Percentiles rank a stretch among this genome's conserved stretches.
Conservation (phyloP, 371 early-diverging fungal genomes). For the Actinomortierella ambigua region DNA sequence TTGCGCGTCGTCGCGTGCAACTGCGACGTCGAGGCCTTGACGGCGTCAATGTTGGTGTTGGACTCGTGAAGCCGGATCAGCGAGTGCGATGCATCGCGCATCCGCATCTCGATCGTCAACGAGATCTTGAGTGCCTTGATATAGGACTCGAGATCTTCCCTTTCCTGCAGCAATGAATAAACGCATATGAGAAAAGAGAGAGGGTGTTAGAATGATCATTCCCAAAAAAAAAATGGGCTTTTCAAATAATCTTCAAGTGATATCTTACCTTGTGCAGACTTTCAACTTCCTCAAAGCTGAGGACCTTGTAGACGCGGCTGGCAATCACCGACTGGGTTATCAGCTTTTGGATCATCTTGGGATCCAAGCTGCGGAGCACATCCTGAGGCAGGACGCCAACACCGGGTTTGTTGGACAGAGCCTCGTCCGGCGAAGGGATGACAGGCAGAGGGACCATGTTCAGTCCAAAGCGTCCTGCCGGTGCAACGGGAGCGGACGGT, state of each 20-base stretch:
- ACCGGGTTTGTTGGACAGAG: slow-evolving; percentile 10
- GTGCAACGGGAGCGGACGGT: background rate
- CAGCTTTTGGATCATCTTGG: slow-evolving; percentile 28
- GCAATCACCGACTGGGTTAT: slow-evolving; percentile 39
- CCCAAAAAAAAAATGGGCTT: no score
- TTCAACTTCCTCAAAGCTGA: slow-evolving; percentile 27
- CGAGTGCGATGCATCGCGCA: slow-evolving; percentile 39
- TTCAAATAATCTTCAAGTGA: background rate
- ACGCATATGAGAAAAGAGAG: no score
- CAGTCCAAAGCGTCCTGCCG: slow-evolving; percentile 18
- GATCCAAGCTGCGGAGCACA: slow-evolving; percentile 28
- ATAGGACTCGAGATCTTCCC: slow-evolving; percentile 28
- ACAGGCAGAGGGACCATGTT: slow-evolving; percentile 38
- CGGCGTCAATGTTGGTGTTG: slow-evolving; percentile 28
- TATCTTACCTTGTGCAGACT: slow-evolving; percentile 28
- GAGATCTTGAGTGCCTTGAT: slow-evolving; percentile 17
- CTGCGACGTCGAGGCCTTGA: slow-evolving; percentile 31
- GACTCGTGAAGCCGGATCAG: slow-evolving; percentile 36
- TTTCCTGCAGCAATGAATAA: no score
- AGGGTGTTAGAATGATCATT: no score
- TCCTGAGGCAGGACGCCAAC: slow-evolving; percentile 40
- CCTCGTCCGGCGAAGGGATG: slow-evolving; percentile 40
- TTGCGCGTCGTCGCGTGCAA: slow-evolving; percentile 40
- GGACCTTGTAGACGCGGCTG: slow-evolving; percentile 37
- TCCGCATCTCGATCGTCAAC: slow-evolving; percentile 31